Conservation (phyloP, 129 eudicot species). For the Flaveria robusta region DNA sequence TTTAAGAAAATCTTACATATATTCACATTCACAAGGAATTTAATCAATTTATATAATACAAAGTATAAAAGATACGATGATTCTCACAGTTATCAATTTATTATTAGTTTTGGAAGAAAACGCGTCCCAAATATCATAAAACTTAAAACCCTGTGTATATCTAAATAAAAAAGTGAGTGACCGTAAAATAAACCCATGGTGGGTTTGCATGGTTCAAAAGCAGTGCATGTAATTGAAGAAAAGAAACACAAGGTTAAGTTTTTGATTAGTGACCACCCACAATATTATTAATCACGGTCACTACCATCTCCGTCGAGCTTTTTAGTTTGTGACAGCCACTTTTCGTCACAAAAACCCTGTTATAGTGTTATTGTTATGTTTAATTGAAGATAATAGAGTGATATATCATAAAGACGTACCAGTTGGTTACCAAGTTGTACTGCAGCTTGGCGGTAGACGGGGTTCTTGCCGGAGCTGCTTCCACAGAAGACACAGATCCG, state of each 20-base stretch:
- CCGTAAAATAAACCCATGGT: background rate
- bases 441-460: constrained; percentile 79
- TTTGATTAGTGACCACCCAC: background rate
- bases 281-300: background rate
- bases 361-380: no score
- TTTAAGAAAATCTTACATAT: no score
- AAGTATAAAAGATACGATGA: no score
- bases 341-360: background rate
- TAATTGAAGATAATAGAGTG: background rate
- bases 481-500: constrained; percentile 94
- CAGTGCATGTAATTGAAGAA: constrained; percentile 18
- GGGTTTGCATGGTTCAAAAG: constrained; percentile 22
- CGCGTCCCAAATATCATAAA: no score
- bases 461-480: constrained; percentile 85
- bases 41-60: no score
- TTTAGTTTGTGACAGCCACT: background rate
- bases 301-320: background rate
- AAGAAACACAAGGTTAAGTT: background rate
- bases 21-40: no score
- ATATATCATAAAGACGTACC: constrained; percentile 42
- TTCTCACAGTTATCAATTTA: no score
- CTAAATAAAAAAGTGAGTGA: background rate
- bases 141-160: no score
- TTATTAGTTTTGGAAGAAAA: no score
- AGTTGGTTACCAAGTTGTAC: constrained; percentile 76